These are phyloP conservation scores for Pulicaria dysenterica DNA, from an alignment of 129 eudicot genomes.

Conservation along the genomic window DNA sequence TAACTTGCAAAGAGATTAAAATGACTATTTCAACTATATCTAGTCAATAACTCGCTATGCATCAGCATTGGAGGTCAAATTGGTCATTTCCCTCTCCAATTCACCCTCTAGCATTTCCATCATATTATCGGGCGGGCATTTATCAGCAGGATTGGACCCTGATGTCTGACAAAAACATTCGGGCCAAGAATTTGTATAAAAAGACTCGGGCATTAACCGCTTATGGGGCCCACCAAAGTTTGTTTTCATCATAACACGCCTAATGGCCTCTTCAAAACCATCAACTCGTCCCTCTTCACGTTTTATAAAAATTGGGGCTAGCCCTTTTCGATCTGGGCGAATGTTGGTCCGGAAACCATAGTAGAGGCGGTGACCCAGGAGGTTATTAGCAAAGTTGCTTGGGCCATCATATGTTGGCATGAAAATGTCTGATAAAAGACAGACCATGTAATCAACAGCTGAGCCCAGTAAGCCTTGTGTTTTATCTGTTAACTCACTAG, in stretches of 20 bases:
- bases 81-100: conserved; percentile 44
- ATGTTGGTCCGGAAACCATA: conserved; percentile 88
- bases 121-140: conserved; percentile 74
- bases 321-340: conserved; percentile 83
- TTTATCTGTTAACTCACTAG: conserved; percentile 71
- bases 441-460: conserved; percentile 99
- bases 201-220: conserved; percentile 76
- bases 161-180: conserved; percentile 87
- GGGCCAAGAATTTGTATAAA: conserved; percentile 99
- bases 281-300: conserved; percentile 60
- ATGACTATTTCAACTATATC: conserved; percentile 16
- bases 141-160: conserved; percentile 58
- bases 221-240: conserved; percentile 89
- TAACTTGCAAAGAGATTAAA: conserved; percentile 9
- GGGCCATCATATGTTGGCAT: conserved; percentile 99
- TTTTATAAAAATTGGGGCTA: conserved; percentile 78
- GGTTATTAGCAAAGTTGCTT: conserved; percentile 95
- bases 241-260: conserved; percentile 69
- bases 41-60: conserved; percentile 30
- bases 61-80: conserved; percentile 42
- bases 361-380: conserved; percentile 92
- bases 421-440: conserved; percentile 91
- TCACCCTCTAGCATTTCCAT: conserved; percentile 59
- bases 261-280: conserved; percentile 83
- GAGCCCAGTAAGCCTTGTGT: conserved; percentile 78